Percentiles rank a stretch among this genome's conserved stretches.
phyloP scores from a whole-genome alignment of 139 green algal species.

The Micromonas pusilla region DNA sequence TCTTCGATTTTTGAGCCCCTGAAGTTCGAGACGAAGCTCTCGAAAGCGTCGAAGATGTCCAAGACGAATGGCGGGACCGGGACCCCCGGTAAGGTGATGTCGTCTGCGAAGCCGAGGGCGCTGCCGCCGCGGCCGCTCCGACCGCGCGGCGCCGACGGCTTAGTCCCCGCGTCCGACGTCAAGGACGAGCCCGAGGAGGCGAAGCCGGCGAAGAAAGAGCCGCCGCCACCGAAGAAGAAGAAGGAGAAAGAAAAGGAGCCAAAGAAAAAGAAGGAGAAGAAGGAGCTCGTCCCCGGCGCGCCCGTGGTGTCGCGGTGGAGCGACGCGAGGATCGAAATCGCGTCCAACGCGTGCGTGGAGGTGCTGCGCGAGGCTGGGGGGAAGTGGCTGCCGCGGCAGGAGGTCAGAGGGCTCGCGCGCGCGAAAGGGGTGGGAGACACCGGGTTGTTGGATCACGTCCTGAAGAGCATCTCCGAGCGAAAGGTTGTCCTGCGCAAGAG shows the following conservation, averaged over 20 bases:
- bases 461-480: slow-evolving; percentile 45
- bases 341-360: slow-evolving; percentile 30
- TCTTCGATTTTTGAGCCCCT: not conserved
- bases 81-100: not conserved
- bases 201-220: not conserved
- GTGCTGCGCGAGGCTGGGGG: slow-evolving; percentile 9
- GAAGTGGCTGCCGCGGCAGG: slow-evolving; percentile 35
- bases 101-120: not conserved
- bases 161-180: slow-evolving; percentile 1
- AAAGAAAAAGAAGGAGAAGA: not conserved
- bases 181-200: slow-evolving; percentile 1
- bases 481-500: slow-evolving; percentile 33
- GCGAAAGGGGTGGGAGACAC: slow-evolving; percentile 46
- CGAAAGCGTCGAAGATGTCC: not conserved
- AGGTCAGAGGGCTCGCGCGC: slow-evolving; percentile 38
- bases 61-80: not conserved
- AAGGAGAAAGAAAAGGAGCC: not conserved
- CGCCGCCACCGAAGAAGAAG: not conserved
- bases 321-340: slow-evolving; percentile 18
- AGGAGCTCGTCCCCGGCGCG: not conserved
- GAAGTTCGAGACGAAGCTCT: not conserved
- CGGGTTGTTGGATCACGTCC: slow-evolving; percentile 52
- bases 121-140: not conserved
- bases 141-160: not conserved
- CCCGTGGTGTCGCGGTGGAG: slow-evolving; percentile 23